phyloP scores from a whole-genome alignment of 257 asterid species.

The Nicotiana benthamiana region DNA sequence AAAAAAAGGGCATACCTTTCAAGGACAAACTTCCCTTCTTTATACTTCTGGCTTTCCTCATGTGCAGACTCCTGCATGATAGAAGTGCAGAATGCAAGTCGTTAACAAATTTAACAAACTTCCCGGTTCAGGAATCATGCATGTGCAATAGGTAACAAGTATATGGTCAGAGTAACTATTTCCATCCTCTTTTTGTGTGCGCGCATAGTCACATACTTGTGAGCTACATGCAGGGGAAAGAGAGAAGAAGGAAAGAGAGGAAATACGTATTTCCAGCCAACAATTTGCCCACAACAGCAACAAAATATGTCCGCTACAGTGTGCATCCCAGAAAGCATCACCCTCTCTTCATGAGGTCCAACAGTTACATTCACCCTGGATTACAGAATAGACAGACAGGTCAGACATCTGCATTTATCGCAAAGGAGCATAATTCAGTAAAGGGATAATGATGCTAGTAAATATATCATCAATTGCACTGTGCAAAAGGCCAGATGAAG shows the following conservation, averaged over 20 bases:
- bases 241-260: conserved; percentile 15
- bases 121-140: neutral
- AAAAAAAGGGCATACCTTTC: conserved; percentile 36
- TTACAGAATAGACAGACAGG: neutral
- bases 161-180: neutral
- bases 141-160: neutral
- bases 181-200: neutral
- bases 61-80: conserved; percentile 53
- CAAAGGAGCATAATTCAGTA: neutral
- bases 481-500: neutral
- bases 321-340: conserved; percentile 79
- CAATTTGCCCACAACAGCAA: conserved; percentile 65
- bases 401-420: neutral
- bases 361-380: conserved; percentile 49
- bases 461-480: neutral
- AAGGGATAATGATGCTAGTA: neutral
- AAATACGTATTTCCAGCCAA: conserved; percentile 86
- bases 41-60: conserved; percentile 63
- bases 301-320: conserved; percentile 76
- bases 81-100: neutral
- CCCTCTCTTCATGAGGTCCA: conserved; percentile 68
- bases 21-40: conserved; percentile 75
- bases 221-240: neutral
- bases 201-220: neutral
- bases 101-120: neutral